Percentiles rank a stretch among this genome's conserved stretches.
Conservation (phyloP, 2,329 filamentous ascomycete species). For the Bipolaris cookei region DNA sequence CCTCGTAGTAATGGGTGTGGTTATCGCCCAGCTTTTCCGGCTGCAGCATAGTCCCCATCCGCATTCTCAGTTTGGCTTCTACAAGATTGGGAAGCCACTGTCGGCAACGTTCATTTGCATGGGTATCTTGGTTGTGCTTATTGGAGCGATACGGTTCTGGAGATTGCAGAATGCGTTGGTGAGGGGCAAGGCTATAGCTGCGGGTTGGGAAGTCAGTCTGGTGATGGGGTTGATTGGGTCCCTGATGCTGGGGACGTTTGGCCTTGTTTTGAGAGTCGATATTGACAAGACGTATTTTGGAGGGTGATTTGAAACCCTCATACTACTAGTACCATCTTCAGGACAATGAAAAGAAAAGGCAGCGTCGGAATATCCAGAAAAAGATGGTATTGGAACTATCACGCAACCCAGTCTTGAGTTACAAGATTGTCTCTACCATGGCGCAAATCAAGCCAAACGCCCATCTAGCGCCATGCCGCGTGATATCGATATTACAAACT, state of each 20-base stretch:
- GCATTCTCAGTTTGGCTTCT: conserved; percentile 62
- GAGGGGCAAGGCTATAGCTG: conserved; percentile 62
- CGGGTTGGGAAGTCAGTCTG: conserved; percentile 64
- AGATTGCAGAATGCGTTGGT: conserved; percentile 65
- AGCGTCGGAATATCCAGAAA: background rate
- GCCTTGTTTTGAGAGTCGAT: conserved; percentile 24
- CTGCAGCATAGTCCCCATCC: conserved; percentile 59
- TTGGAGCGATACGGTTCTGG: conserved; percentile 67
- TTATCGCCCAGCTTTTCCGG: conserved; percentile 71
- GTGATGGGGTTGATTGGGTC: conserved; percentile 56
- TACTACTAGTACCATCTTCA: too few relatives aligned
- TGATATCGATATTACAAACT: conserved; percentile 1
- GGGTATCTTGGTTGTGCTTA: conserved; percentile 57
- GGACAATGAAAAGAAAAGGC: too few relatives aligned
- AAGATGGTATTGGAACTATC: background rate
- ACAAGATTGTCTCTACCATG: background rate
- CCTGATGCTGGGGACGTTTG: conserved; percentile 27
- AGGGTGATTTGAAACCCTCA: background rate
- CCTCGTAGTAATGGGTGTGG: conserved; percentile 70
- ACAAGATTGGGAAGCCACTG: conserved; percentile 66
- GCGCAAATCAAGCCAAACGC: background rate
- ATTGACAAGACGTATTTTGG: conserved; percentile 24
- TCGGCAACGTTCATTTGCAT: conserved; percentile 56
- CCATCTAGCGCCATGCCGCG: conserved; percentile 3
- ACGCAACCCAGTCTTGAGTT: background rate